Conservation (phyloP, 208 protist species). For the Trypanosoma platydactyli region DNA sequence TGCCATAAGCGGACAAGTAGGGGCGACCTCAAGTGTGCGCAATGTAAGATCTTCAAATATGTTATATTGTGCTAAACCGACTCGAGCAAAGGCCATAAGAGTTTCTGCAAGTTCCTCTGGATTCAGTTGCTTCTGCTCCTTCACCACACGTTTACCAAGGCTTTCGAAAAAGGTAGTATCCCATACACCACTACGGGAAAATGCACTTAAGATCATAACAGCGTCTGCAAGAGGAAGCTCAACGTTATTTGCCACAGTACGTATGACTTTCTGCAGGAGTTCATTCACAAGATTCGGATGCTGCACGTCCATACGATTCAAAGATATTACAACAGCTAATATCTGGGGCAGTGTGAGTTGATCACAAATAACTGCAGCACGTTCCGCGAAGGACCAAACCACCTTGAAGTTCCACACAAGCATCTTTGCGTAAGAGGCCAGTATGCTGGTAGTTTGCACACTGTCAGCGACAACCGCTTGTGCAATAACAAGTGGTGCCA, state of each 20-base stretch:
- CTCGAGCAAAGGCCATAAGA: constrained; percentile 62
- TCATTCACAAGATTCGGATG: constrained; percentile 31
- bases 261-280: constrained; percentile 24
- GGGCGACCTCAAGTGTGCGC: constrained; percentile 51
- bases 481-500: constrained; percentile 40
- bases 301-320: constrained; percentile 70
- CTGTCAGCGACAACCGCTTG: constrained; percentile 18
- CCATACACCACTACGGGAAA: constrained; percentile 28
- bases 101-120: constrained; percentile 60
- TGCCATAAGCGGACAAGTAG: constrained; percentile 41
- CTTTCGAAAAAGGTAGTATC: constrained; percentile 27
- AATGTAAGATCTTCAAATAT: constrained; percentile 47
- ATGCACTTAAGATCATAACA: constrained; percentile 33
- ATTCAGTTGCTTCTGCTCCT: constrained; percentile 25
- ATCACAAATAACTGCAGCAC: constrained; percentile 27
- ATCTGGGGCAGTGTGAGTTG: constrained; percentile 41
- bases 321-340: constrained; percentile 54
- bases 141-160: constrained; percentile 21
- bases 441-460: constrained; percentile 35
- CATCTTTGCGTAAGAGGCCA: constrained; percentile 75
- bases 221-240: constrained; percentile 9
- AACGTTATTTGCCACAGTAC: not conserved
- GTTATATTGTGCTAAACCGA: constrained; percentile 26
- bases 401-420: constrained; percentile 77
- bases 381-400: constrained; percentile 55